These are phyloP conservation scores for Telfairia occidentalis DNA, from an alignment of 331 rosid genomes.

Conservation along the genomic window DNA sequence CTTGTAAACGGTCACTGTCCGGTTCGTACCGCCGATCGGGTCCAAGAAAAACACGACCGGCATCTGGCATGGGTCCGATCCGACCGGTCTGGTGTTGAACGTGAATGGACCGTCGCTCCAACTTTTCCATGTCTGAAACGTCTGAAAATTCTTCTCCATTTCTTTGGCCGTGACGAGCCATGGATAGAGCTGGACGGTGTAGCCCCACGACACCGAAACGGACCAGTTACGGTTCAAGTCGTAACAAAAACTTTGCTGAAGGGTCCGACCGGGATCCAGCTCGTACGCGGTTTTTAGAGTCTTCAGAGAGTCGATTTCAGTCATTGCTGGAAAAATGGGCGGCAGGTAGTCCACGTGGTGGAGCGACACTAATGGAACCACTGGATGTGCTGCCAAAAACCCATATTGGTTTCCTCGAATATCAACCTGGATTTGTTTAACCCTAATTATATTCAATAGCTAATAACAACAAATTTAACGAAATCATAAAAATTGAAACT, in stretches of 20 bases:
- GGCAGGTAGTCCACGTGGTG: constrained; percentile 54
- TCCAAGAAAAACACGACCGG: constrained; percentile 32
- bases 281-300: constrained; percentile 15
- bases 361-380: constrained; percentile 50
- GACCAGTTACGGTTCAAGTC: constrained; percentile 51
- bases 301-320: constrained; percentile 17
- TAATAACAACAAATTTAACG: too few species aligned
- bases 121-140: constrained; percentile 41
- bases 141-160: constrained; percentile 29
- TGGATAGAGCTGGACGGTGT: constrained; percentile 44
- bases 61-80: constrained; percentile 21
- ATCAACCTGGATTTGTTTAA: constrained; percentile 35
- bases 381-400: constrained; percentile 45
- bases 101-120: constrained; percentile 33
- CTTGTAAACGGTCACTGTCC: constrained; percentile 9
- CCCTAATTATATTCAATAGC: too few species aligned
- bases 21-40: constrained; percentile 15
- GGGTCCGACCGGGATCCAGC: constrained; percentile 39
- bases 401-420: constrained; percentile 47
- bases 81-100: constrained; percentile 30
- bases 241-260: constrained; percentile 40
- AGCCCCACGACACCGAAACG: constrained; percentile 60
- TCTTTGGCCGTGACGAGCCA: constrained; percentile 24
- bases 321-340: constrained; percentile 35
- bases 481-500: too few species aligned